Percentiles rank a stretch among this genome's conserved stretches.
These are phyloP conservation scores for Oryza officinalis DNA, from an alignment of 176 grass and related monocot genomes.

Conservation along the genomic window DNA sequence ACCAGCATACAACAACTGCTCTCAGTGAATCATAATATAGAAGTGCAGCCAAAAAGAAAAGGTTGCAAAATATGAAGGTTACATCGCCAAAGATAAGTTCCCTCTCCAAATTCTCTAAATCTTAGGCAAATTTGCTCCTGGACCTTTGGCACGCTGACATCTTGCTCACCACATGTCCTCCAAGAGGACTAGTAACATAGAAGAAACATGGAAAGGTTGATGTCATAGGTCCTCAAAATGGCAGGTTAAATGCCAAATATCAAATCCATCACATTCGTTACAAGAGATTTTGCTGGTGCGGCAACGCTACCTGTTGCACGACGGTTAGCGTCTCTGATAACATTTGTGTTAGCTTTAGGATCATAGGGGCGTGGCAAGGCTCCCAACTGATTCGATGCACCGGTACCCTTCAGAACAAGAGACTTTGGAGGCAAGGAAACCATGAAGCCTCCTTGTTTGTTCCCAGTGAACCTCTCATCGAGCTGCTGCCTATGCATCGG, in stretches of 20 bases:
- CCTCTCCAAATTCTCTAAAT: slow-evolving; percentile 14
- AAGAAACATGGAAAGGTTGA: slow-evolving; percentile 3
- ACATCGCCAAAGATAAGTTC: slow-evolving; percentile 31
- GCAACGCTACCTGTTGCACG: slow-evolving; percentile 54
- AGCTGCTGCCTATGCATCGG: slow-evolving; percentile 58
- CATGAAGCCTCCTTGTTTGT: slow-evolving; percentile 71
- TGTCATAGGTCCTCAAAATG: neutral
- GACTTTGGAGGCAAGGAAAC: slow-evolving; percentile 59
- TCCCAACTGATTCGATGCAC: slow-evolving; percentile 50
- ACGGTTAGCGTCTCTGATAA: slow-evolving; percentile 40
- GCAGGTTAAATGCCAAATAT: slow-evolving; percentile 77
- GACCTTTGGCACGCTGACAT: neutral
- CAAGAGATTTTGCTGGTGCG: slow-evolving; percentile 66
- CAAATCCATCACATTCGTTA: slow-evolving; percentile 77
- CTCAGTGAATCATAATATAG: slow-evolving; percentile 33
- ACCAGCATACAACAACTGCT: slow-evolving; percentile 22
- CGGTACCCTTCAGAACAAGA: slow-evolving; percentile 30
- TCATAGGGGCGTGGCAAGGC: slow-evolving; percentile 54
- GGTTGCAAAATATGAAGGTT: neutral
- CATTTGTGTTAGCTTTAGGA: slow-evolving; percentile 42
- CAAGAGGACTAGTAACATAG: neutral
- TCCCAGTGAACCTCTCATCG: slow-evolving; percentile 50
- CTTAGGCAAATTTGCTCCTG: slow-evolving; percentile 15
- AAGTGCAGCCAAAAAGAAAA: slow-evolving; percentile 15
- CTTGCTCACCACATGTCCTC: neutral